Evolutionary conservation across 2,329 filamentous ascomycete species (phyloP), one percentile per base, ranked within the genome.

Genomic region (Sarocladium oryzae): DNA sequence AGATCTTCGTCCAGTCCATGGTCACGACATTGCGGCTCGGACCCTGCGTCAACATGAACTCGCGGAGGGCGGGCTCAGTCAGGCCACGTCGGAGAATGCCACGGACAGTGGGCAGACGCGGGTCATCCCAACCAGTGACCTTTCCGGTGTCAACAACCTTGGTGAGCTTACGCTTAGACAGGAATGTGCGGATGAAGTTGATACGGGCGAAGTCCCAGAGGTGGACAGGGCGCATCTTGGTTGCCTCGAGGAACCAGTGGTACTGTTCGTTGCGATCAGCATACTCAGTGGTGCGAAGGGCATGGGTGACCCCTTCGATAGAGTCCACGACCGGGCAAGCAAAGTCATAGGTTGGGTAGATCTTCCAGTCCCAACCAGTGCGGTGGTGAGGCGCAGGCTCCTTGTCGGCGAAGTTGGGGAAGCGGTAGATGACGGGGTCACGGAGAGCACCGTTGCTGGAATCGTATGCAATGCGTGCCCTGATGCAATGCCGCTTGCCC

Each of bases 361-460:
- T 95, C 67, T 84, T 86, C 90, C 91, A 97, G 63, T 86, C 83
- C 56, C 80, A 74, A 26, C 88, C 89, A 0, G 88, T 93, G 58
- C 88, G 83, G 72, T 93, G 88, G 67, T 93, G 87, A n/a, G n/a
- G n/a, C n/a, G n/a, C n/a, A n/a, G n/a, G n/a, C n/a, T n/a, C n/a
- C n/a, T n/a, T n/a, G 18, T 75, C 60, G 18, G 60, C 75, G 55
- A 74, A 62, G 65, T 95, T 96, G n/a, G n/a, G n/a, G 80, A 89
- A 96, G 58, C 93, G 85, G 77, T 96, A 54, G 68, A 99, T 95
- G 69, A 97, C 91, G 11, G 93, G 93, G 68, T 99, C 93, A 57
- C 93, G 82, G 81, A 97, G 85, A 50, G 93, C 89, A 71, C 95
- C 95, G 76, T 99, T 97, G 57, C 86, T 87, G 71, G 93, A 87